These are phyloP conservation scores for Grosmannia clavigera DNA, from an alignment of 2,329 filamentous ascomycete genomes.

Conservation along the genomic window DNA sequence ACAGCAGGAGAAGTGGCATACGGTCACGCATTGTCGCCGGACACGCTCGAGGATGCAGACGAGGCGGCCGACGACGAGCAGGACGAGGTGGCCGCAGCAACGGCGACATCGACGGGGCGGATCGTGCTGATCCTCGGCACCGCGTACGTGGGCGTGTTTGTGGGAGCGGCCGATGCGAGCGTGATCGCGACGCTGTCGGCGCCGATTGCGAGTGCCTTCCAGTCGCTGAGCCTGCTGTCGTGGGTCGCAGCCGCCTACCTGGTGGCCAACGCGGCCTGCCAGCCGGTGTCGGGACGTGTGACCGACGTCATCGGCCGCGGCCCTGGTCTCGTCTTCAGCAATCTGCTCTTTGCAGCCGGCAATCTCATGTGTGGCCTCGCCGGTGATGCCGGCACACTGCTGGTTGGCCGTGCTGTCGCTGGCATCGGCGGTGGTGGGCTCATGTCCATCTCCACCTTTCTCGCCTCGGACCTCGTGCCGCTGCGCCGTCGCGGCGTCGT, in stretches of 20 bases:
- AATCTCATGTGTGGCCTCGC: conserved; percentile 77
- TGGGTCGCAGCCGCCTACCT: conserved; percentile 85
- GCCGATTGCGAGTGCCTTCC: conserved; percentile 73
- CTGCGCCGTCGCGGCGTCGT: conserved; percentile 63
- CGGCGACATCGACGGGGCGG: conserved; percentile 33
- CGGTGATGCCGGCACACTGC: conserved; percentile 52
- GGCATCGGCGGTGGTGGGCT: conserved; percentile 73
- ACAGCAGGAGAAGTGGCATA: neutral
- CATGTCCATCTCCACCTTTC: conserved; percentile 62
- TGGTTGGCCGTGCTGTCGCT: conserved; percentile 65
- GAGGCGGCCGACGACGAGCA: neutral
- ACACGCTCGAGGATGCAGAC: conserved; percentile 1
- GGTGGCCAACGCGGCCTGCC: conserved; percentile 76
- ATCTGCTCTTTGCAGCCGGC: conserved; percentile 65
- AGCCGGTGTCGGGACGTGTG: conserved; percentile 72
- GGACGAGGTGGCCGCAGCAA: conserved; percentile 28
- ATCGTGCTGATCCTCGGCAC: conserved; percentile 42
- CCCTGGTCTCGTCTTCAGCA: conserved; percentile 66
- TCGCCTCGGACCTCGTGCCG: conserved; percentile 59
- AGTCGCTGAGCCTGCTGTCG: conserved; percentile 67
- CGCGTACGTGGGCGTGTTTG: conserved; percentile 48
- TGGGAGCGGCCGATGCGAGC: conserved; percentile 59
- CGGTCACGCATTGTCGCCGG: neutral
- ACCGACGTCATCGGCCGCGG: conserved; percentile 82
- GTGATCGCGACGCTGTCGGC: conserved; percentile 77